Base-by-base conservation (phyloP, 139 green algal species). In the Trebouxia sp. region DNA sequence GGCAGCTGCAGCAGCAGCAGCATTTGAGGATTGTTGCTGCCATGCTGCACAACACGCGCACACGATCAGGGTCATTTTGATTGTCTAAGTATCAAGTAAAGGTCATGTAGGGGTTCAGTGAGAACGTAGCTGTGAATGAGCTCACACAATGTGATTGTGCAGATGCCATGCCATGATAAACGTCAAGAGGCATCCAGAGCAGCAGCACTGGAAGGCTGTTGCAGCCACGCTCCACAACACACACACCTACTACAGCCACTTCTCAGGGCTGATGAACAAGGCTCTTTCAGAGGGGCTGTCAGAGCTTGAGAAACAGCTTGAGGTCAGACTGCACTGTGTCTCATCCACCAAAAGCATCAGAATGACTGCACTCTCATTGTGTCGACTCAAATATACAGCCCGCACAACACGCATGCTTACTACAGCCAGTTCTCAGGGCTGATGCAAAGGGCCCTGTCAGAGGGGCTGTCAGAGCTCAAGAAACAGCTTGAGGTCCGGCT, bases 171-270 rank as follows among this genome's bases (percentile, higher is more conserved):
- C 76, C 32, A 26, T 65, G 14, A 10, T 67, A 28, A 39, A 56
- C 20, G 24, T 7, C 24, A 15, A 47, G 28, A 42, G 8, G 1
- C 72, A 43, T 24, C 26, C 38, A 28, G 22, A 42, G 6, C 10
- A 6, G 26, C 66, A 80, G 50, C 17, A 11, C 26, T 41, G 51
- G 76, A 48, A 39, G 24, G 37, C 51, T 22, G 24, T 62, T 38
- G 78, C 80, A 8, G 79, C 82, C 0, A 78, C 92, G 30, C 85
- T 98, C 66, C 41, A 80, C 82, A 98, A 98, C 83, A 80, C 92
- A 41, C 76, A 84, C 53, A 37, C 65, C 8, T 98, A 98, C 87
- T 98, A 98, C 88, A 35, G 37, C 1, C 94, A 98, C 84, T 98
- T 97, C 84, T 35, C 82, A 48, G 74, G 75, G 1, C 82, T 72